Base-by-base conservation (phyloP, 2,329 filamentous ascomycete genomes). In the Aspergillus chevalieri region DNA sequence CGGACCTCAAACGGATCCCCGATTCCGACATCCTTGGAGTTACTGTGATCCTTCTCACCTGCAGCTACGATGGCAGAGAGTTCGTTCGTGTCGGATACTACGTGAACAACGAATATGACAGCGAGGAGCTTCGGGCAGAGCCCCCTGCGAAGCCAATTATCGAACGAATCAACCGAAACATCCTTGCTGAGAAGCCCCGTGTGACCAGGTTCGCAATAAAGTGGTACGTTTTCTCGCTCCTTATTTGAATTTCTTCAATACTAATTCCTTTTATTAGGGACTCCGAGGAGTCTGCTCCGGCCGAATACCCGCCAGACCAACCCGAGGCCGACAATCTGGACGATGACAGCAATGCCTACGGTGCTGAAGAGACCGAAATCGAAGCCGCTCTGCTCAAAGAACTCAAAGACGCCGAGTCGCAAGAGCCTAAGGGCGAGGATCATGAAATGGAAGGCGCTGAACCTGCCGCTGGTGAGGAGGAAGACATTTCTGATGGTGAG, bases 51-150 rank as follows among this genome's bases (percentile, higher is more conserved):
- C 85, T 98, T 49, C 81, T 98, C 58, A 95, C 90, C 50, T 97
- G 93, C 74, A 87, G 89, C 70, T 98, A 98, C 74, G 93, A 98
- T 64, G 87, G 87, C 47, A 84, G 93, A 65, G 93, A 98, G 71
- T 98, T 98, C 64, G 90, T 98, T 36, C 90, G 93, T 58, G 92
- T 98, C 39, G 93, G 93, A 54, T 98, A 98, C 81, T 98, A 98
- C 62, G 93, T 98, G 64, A 98, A 97, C 79, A 98, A 98, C 65
- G 94, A 98, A 72, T 98, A 98, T 71, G 89, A 95, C 61, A 87
- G 87, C 22, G 89, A 94, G 63, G 89, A 95, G 69, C 80, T 98
- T 55, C 86, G 83, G 61, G 84, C 86, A 44, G 91, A 97, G 62
- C 93, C 93, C 8, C 93, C 93, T 6, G 80, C 89, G 50, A 95